phyloP scores from a whole-genome alignment of 768 basidiomycete genomes.

The Hygrocybe punicea region DNA sequence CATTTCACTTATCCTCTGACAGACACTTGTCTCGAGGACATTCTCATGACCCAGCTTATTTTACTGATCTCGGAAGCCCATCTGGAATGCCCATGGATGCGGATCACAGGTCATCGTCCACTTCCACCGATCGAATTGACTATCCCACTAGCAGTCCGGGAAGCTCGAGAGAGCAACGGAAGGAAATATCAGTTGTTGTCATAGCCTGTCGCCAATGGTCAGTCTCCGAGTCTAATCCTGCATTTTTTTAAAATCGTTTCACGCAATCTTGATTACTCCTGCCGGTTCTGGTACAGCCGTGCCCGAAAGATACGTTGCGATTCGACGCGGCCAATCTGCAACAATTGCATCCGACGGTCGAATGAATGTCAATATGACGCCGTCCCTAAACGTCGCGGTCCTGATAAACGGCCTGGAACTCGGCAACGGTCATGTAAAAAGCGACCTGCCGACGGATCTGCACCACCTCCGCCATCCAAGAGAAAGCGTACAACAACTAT shows the following conservation, averaged over 20 bases:
- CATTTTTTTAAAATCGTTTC: conserved; percentile 42
- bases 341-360: conserved; percentile 75
- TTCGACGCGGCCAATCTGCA: conserved; percentile 74
- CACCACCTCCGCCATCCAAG: conserved; percentile 47
- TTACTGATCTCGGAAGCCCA: conserved; percentile 32
- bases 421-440: conserved; percentile 84
- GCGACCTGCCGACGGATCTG: conserved; percentile 55
- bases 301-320: conserved; percentile 84
- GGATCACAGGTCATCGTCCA: conserved; percentile 30
- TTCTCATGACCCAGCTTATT: conserved; percentile 46
- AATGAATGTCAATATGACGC: conserved; percentile 79
- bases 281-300: conserved; percentile 51
- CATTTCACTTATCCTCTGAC: conserved; percentile 39
- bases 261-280: conserved; percentile 36
- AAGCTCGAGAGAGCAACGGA: conserved; percentile 43
- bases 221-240: conserved; percentile 24
- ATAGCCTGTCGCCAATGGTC: conserved; percentile 85
- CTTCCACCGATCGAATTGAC: conserved; percentile 36
- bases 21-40: conserved; percentile 45
- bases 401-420: conserved; percentile 83
- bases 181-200: conserved; percentile 64
- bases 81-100: conserved; percentile 30
- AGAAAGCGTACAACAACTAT: conserved; percentile 43
- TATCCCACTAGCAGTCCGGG: conserved; percentile 29
- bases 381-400: conserved; percentile 77